phyloP scores from a whole-genome alignment of 768 basidiomycete genomes.

The Holtermannia corniformis region DNA sequence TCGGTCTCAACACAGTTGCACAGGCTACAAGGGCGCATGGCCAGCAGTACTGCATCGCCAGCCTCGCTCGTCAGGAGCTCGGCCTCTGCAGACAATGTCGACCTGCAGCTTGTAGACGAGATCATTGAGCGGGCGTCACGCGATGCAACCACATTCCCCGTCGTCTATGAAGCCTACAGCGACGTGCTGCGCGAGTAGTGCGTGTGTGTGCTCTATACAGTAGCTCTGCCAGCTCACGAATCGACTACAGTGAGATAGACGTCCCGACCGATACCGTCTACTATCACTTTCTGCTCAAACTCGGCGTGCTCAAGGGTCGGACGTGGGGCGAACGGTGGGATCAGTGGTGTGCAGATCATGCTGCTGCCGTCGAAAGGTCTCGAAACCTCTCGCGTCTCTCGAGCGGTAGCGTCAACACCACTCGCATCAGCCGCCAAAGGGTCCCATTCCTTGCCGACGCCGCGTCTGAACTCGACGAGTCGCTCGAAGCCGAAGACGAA shows the following conservation, averaged over 20 bases:
- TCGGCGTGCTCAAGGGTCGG: conserved; percentile 27
- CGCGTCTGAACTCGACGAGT: conserved; percentile 31
- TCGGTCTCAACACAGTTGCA: too few species aligned
- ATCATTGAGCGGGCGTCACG: conserved; percentile 25
- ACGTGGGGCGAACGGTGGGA: conserved; percentile 37
- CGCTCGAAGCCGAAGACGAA: conserved; percentile 11
- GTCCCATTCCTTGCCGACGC: conserved; percentile 33
- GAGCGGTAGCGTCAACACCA: background rate
- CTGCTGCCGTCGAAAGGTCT: background rate
- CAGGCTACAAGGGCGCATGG: too few species aligned
- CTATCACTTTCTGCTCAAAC: conserved; percentile 33
- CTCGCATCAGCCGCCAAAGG: conserved; percentile 1
- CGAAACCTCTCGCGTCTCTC: background rate
- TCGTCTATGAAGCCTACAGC: conserved; percentile 28
- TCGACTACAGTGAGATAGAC: conserved; percentile 21
- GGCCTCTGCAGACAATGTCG: conserved; percentile 11
- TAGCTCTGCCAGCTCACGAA: background rate
- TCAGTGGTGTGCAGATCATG: conserved; percentile 17
- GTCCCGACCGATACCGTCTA: conserved; percentile 26
- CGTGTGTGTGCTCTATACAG: conserved; percentile 4
- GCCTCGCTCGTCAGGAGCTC: background rate
- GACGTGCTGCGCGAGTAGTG: conserved; percentile 27
- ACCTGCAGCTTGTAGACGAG: conserved; percentile 26
- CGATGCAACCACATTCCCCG: conserved; percentile 28
- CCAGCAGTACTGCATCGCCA: background rate